Evolutionary conservation across 2,329 filamentous ascomycete genomes (phyloP).

Genomic region (Thielaviopsis punctulata): DNA sequence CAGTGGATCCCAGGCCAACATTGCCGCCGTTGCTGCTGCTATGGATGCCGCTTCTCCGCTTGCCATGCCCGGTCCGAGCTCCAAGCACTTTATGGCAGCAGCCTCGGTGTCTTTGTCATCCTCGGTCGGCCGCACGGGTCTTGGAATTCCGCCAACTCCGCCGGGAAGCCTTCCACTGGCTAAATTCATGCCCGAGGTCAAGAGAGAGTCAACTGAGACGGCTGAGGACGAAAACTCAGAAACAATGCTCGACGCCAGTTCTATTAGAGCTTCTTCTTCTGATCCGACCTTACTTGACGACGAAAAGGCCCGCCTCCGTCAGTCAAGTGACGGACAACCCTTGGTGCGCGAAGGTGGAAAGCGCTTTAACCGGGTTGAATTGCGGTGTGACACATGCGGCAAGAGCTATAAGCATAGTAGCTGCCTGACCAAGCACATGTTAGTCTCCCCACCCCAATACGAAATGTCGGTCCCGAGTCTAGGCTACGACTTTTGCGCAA

Average conservation of each 20-base stretch:
- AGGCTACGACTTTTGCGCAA: conserved; percentile 18
- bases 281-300: conserved; percentile 21
- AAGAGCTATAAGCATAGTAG: conserved; percentile 99
- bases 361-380: conserved; percentile 65
- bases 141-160: conserved; percentile 26
- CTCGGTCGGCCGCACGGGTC: background rate
- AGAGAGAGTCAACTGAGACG: conserved; percentile 30
- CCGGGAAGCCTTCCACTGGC: conserved; percentile 51
- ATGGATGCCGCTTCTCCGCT: conserved; percentile 17
- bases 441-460: conserved; percentile 51
- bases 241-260: conserved; percentile 36
- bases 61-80: conserved; percentile 22
- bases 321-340: conserved; percentile 75
- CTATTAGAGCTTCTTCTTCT: background rate
- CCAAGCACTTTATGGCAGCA: conserved; percentile 5
- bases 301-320: conserved; percentile 34
- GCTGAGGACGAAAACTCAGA: conserved; percentile 48
- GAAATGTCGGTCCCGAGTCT: background rate
- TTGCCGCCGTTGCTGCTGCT: conserved; percentile 29
- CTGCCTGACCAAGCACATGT: conserved; percentile 99
- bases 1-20: conserved; percentile 23
- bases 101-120: conserved; percentile 1
- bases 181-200: conserved; percentile 31
- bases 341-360: conserved; percentile 67
- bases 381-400: conserved; percentile 93